Conservation (phyloP, 2,329 filamentous ascomycete genomes). For the Podosphaera xanthii region DNA sequence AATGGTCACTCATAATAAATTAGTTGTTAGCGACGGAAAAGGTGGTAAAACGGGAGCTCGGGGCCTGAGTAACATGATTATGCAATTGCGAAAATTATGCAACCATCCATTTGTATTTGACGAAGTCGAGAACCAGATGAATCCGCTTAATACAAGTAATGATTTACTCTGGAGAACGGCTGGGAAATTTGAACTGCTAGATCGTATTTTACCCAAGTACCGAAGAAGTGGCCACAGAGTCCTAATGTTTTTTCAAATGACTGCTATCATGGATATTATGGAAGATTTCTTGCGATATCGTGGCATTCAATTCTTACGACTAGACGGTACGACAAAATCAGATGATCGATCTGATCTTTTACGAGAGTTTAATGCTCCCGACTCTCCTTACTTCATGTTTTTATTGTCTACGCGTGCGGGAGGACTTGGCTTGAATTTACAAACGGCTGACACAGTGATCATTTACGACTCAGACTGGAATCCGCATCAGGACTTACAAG, state of each 20-base stretch:
- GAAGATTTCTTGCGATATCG: slow-evolving; percentile 83
- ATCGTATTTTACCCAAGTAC: slow-evolving; percentile 85
- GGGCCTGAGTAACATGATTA: slow-evolving; percentile 97
- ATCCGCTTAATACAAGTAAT: slow-evolving; percentile 68
- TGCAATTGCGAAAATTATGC: slow-evolving; percentile 96
- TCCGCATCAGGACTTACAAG: slow-evolving; percentile 95
- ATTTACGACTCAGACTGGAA: slow-evolving; percentile 99
- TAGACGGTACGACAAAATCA: slow-evolving; percentile 92
- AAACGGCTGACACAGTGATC: slow-evolving; percentile 96
- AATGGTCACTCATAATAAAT: slow-evolving; percentile 84
- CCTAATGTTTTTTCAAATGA: slow-evolving; percentile 99
- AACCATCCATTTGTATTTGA: slow-evolving; percentile 99
- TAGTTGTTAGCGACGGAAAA: slow-evolving; percentile 85
- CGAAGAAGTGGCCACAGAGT: slow-evolving; percentile 77
- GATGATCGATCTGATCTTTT: slow-evolving; percentile 88
- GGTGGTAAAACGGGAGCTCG: slow-evolving; percentile 84
- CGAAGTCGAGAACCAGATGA: slow-evolving; percentile 95
- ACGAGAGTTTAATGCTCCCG: slow-evolving; percentile 67
- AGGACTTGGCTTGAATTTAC: slow-evolving; percentile 89
- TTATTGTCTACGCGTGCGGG: slow-evolving; percentile 94
- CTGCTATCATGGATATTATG: slow-evolving; percentile 99
- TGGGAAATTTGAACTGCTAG: slow-evolving; percentile 90
- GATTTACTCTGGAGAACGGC: slow-evolving; percentile 87
- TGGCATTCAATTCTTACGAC: slow-evolving; percentile 64
- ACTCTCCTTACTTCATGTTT: slow-evolving; percentile 93